A percentile compares a stretch with the other conserved stretches of the same genome.
Evolutionary conservation across 1,284 basidiomycete species (phyloP).

Genomic region (Apiotrichum montevideense): DNA sequence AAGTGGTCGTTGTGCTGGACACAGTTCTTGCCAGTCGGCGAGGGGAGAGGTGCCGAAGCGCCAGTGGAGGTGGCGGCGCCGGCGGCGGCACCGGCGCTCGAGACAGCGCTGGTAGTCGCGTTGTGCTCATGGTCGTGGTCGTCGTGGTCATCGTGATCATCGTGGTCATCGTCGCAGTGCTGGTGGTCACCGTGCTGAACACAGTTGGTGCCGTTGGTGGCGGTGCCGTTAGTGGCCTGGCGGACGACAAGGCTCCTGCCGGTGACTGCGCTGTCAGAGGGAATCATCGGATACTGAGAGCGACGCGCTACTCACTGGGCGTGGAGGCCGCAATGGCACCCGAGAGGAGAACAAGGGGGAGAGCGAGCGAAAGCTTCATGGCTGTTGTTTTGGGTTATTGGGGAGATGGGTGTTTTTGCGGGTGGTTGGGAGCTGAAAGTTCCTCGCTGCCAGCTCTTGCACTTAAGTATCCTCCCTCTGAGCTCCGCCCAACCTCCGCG

Average conservation of each 20-base stretch:
- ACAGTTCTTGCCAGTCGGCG: constrained; percentile 5
- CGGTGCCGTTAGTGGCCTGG: constrained; percentile 2
- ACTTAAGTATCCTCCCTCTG: too few relatives aligned
- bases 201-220: too few relatives aligned
- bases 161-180: too few relatives aligned
- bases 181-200: too few relatives aligned
- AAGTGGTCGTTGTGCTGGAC: constrained; percentile 14
- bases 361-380: neutral
- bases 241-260: neutral
- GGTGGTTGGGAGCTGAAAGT: neutral
- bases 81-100: neutral
- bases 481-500: too few relatives aligned
- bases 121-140: neutral
- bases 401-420: neutral
- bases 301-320: neutral
- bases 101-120: neutral
- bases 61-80: neutral
- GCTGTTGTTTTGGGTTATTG: neutral
- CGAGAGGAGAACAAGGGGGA: neutral
- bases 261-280: neutral
- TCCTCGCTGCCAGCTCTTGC: neutral
- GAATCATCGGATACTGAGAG: too few relatives aligned
- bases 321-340: neutral
- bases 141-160: neutral
- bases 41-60: neutral